These are phyloP conservation scores for Thalassiosira profunda DNA, from an alignment of 108 stramenopile genomes.

Conservation along the genomic window DNA sequence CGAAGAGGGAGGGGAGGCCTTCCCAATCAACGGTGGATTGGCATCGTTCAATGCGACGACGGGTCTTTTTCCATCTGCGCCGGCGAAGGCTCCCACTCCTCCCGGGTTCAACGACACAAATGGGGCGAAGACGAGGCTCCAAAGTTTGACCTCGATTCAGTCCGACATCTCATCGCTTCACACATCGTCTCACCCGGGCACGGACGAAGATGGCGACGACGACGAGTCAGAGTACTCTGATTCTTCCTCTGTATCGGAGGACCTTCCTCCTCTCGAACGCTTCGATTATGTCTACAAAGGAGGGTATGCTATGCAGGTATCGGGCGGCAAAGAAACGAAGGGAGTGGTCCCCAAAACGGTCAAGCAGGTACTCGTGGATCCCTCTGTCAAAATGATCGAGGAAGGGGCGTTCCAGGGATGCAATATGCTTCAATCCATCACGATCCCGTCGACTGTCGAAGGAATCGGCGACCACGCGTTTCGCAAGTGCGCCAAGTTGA, in stretches of 20 bases:
- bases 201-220: constrained; percentile 4
- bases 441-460: constrained; percentile 40
- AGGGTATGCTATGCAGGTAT: constrained; percentile 29
- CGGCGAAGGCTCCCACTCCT: constrained; percentile 4
- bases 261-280: constrained; percentile 4
- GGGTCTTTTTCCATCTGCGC: background rate
- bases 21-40: constrained; percentile 5
- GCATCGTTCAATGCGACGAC: constrained; percentile 6
- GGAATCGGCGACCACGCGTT: constrained; percentile 47
- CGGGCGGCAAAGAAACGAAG: constrained; percentile 22
- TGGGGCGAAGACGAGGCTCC: constrained; percentile 9
- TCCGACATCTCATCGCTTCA: constrained; percentile 36
- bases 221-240: constrained; percentile 16
- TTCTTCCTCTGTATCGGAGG: background rate
- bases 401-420: constrained; percentile 53
- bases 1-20: constrained; percentile 10
- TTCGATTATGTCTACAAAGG: constrained; percentile 40
- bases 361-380: constrained; percentile 28
- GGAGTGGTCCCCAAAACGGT: constrained; percentile 34
- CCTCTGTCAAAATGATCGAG: constrained; percentile 31
- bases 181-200: constrained; percentile 17
- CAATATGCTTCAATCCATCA: constrained; percentile 36
- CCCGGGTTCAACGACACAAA: constrained; percentile 17
- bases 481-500: constrained; percentile 39
- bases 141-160: constrained; percentile 20